Evolutionary conservation across 306 rosid species (phyloP).

Genomic region (Hippophae rhamnoides): DNA sequence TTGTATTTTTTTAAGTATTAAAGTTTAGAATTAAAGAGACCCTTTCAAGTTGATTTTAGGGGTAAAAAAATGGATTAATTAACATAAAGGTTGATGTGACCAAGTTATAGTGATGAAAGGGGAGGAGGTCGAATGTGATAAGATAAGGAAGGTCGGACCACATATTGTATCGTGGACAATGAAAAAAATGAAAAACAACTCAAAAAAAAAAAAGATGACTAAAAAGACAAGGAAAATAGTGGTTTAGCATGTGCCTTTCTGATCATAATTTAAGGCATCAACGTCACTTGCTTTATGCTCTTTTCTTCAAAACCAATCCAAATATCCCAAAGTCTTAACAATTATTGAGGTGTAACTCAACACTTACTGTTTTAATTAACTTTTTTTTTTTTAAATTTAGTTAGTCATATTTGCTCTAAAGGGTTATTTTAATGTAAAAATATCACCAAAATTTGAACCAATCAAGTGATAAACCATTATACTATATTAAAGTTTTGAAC

Average conservation of each 20-base stretch:
- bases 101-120: constrained; percentile 41
- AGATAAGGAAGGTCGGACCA: constrained; percentile 71
- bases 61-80: constrained; percentile 9
- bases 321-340: constrained; percentile 26
- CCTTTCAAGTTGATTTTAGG: constrained; percentile 10
- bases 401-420: no score
- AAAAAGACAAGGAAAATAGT: constrained; percentile 38
- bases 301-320: constrained; percentile 18
- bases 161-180: constrained; percentile 29
- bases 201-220: background rate
- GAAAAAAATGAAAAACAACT: background rate
- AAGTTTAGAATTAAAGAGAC: constrained; percentile 1
- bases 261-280: constrained; percentile 54
- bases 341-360: constrained; percentile 58
- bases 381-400: no score
- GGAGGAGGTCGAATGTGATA: constrained; percentile 41
- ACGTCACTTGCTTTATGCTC: constrained; percentile 62
- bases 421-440: no score
- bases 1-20: background rate
- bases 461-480: no score
- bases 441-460: no score
- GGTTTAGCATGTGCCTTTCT: constrained; percentile 66
- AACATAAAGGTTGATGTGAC: constrained; percentile 56
- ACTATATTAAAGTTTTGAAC: no score
- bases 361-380: no score